Percentiles rank a stretch among this genome's conserved stretches.
phyloP scores from a whole-genome alignment of 2,329 filamentous ascomycete species.

The Fusarium compactum region DNA sequence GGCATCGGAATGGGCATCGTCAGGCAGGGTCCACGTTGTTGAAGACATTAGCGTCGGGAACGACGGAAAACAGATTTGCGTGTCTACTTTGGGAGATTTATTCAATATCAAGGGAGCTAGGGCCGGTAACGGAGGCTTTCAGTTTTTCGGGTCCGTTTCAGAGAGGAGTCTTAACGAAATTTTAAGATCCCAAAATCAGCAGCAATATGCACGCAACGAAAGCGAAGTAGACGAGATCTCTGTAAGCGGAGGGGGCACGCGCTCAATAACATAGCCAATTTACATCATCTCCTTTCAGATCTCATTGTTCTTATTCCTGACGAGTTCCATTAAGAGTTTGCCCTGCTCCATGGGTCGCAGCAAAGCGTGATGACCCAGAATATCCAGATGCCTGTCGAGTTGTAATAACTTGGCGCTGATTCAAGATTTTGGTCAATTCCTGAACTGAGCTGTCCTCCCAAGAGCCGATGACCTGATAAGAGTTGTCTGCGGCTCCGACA shows the following conservation, averaged over 20 bases:
- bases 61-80: constrained; percentile 30
- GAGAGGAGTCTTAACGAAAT: constrained; percentile 6
- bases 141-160: constrained; percentile 17
- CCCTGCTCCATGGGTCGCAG: constrained; percentile 8
- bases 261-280: constrained; percentile 7
- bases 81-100: constrained; percentile 37
- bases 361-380: constrained; percentile 4
- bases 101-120: constrained; percentile 26
- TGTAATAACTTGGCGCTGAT: constrained; percentile 4
- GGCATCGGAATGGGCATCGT: constrained; percentile 23
- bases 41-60: constrained; percentile 33
- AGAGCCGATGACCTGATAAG: constrained; percentile 40
- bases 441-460: constrained; percentile 22
- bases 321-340: background rate
- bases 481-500: constrained; percentile 17
- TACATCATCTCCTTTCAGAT: background rate
- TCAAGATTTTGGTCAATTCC: constrained; percentile 11
- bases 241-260: background rate
- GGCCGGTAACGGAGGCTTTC: constrained; percentile 13
- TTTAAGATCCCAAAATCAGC: constrained; percentile 8
- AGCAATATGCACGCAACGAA: background rate
- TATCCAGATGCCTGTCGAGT: background rate
- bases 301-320: background rate
- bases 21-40: constrained; percentile 32
- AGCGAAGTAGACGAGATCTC: background rate